Conservation (phyloP, 371 early-diverging fungal genomes). For the Mucor circinelloides region DNA sequence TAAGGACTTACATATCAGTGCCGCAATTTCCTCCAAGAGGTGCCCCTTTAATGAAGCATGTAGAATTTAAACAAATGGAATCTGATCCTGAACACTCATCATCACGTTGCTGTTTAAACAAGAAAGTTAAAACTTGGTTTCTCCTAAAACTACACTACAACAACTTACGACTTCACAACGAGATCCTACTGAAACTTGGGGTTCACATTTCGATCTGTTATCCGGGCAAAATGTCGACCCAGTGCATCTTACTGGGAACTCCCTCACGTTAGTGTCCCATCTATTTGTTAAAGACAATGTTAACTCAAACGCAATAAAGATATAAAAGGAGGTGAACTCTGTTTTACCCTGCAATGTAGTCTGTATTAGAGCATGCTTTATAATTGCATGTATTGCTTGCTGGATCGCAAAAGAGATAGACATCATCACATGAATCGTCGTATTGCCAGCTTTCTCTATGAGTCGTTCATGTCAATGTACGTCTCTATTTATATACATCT, state of each 20-base stretch:
- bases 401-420: constrained; percentile 38
- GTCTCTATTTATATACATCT: not conserved
- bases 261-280: constrained; percentile 33
- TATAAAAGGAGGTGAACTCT: not conserved
- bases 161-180: constrained; percentile 33
- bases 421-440: constrained; percentile 41
- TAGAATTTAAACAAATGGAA: constrained; percentile 47
- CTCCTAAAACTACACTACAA: not conserved
- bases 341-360: constrained; percentile 45
- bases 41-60: constrained; percentile 44
- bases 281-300: constrained; percentile 16
- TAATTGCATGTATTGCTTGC: constrained; percentile 38
- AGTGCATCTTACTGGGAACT: constrained; percentile 37
- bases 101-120: constrained; percentile 40
- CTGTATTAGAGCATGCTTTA: constrained; percentile 46
- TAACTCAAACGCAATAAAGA: not conserved
- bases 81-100: constrained; percentile 44
- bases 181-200: constrained; percentile 24
- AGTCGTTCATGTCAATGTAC: not conserved
- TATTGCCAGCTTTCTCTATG: constrained; percentile 37
- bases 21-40: constrained; percentile 49
- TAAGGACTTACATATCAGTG: constrained; percentile 39
- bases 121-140: not conserved
- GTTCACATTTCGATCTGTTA: constrained; percentile 34
- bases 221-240: constrained; percentile 44